Evolutionary conservation across 345 rosid genomes (phyloP).

Genomic region (Pugionium cornutum): DNA sequence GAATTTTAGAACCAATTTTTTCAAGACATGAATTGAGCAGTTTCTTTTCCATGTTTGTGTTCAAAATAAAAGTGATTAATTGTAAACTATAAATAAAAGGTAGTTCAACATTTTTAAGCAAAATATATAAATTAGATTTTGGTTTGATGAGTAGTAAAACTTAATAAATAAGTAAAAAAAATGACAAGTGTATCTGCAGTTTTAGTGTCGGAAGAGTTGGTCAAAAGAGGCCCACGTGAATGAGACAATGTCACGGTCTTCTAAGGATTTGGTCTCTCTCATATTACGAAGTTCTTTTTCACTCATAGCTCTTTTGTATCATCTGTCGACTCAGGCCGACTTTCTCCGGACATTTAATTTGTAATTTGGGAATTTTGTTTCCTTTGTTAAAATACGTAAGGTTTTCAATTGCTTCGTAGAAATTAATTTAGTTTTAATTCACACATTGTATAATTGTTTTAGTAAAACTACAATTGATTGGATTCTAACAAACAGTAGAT

Average conservation of each 20-base stretch:
- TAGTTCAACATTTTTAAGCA: constrained; percentile 27
- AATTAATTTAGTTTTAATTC: too few relatives aligned
- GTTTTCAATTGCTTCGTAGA: too few relatives aligned
- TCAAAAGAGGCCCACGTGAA: constrained; percentile 47
- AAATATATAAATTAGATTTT: constrained; percentile 23
- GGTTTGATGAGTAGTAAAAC: neutral
- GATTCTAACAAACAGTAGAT: too few relatives aligned
- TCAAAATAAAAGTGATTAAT: constrained; percentile 32
- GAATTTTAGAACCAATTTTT: too few relatives aligned
- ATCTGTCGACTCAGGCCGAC: neutral
- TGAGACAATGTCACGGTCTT: constrained; percentile 43
- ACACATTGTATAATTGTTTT: too few relatives aligned
- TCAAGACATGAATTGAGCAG: neutral
- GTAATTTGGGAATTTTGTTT: too few relatives aligned
- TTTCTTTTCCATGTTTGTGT: constrained; percentile 23
- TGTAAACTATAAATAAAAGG: constrained; percentile 19
- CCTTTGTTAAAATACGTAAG: too few relatives aligned
- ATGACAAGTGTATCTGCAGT: constrained; percentile 37
- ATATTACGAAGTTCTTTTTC: constrained; percentile 30
- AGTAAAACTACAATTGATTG: too few relatives aligned
- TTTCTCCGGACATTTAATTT: neutral
- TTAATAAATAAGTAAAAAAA: neutral
- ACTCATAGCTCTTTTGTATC: constrained; percentile 19
- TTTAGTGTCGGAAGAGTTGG: constrained; percentile 38
- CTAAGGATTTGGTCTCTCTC: constrained; percentile 43